phyloP scores from a whole-genome alignment of 2,329 filamentous ascomycete species.

The Clonostachys sp. region DNA sequence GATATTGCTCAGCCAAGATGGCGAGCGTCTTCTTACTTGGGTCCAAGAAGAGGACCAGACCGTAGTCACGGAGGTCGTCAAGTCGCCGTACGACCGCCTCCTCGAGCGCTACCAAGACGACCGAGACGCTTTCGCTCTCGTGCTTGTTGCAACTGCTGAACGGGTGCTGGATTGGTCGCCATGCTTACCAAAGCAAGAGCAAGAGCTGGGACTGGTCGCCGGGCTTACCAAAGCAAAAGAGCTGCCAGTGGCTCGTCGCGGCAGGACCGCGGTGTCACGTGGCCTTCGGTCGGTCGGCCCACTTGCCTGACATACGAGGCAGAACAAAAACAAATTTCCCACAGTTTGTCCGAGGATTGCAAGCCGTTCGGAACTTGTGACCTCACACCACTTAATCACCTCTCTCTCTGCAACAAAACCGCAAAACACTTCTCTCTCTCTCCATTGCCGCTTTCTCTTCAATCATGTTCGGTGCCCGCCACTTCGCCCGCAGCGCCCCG shows the following conservation, averaged over 20 bases:
- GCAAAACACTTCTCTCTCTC: slow-evolving; percentile 3
- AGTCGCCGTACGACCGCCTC: slow-evolving; percentile 57
- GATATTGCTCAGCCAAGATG: neutral
- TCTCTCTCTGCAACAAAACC: neutral
- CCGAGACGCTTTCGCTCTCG: slow-evolving; percentile 67
- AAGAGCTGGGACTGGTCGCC: no score
- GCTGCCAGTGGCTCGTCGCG: neutral
- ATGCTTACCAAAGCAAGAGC: no score
- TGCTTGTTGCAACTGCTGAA: slow-evolving; percentile 16
- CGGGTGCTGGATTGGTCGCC: no score
- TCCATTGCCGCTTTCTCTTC: neutral
- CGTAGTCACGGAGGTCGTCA: no score
- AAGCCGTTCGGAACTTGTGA: slow-evolving; percentile 1
- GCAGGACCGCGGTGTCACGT: slow-evolving; percentile 4
- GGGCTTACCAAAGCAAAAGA: no score
- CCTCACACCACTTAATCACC: slow-evolving; percentile 6
- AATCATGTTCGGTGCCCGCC: slow-evolving; percentile 62
- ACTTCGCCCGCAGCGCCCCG: slow-evolving; percentile 56
- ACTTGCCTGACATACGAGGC: slow-evolving; percentile 6
- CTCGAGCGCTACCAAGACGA: slow-evolving; percentile 71
- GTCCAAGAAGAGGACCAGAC: no score
- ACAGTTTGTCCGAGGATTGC: slow-evolving; percentile 11
- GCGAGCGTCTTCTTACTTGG: no score
- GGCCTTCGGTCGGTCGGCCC: neutral
- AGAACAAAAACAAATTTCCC: slow-evolving; percentile 6